Conservation (phyloP, 257 asterid genomes). For the Nemophila menziesii region DNA sequence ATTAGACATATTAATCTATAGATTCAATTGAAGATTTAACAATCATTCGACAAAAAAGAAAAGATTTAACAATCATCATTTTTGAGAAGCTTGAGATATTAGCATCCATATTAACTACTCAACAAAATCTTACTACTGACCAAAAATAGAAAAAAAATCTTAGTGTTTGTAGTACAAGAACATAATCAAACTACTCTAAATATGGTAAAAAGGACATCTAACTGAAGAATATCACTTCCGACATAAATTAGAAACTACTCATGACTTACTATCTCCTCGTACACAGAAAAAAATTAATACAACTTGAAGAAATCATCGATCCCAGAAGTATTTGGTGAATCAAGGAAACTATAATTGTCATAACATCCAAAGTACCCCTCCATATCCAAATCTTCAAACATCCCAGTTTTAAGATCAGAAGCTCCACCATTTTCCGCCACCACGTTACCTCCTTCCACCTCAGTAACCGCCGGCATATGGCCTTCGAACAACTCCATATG, state of each 20-base stretch:
- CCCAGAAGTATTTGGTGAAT: slow-evolving; percentile 25
- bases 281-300: too few species aligned
- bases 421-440: slow-evolving; percentile 6
- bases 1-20: too few species aligned
- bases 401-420: slow-evolving; percentile 6
- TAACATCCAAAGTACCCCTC: slow-evolving; percentile 43
- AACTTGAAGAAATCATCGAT: slow-evolving; percentile 38
- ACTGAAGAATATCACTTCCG: slow-evolving; percentile 9
- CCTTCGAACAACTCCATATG: slow-evolving; percentile 90
- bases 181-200: background rate
- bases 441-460: slow-evolving; percentile 19
- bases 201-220: background rate
- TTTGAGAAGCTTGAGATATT: too few species aligned
- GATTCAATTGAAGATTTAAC: too few species aligned
- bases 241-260: too few species aligned
- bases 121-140: too few species aligned
- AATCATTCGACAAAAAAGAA: too few species aligned
- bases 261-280: too few species aligned
- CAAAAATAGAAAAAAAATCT: too few species aligned
- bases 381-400: slow-evolving; percentile 19
- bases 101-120: too few species aligned
- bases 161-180: too few species aligned
- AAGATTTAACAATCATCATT: too few species aligned
- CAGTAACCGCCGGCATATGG: slow-evolving; percentile 73
- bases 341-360: slow-evolving; percentile 32